Conservation (phyloP, 2,329 filamentous ascomycete species). For the Penicillium occitanis region DNA sequence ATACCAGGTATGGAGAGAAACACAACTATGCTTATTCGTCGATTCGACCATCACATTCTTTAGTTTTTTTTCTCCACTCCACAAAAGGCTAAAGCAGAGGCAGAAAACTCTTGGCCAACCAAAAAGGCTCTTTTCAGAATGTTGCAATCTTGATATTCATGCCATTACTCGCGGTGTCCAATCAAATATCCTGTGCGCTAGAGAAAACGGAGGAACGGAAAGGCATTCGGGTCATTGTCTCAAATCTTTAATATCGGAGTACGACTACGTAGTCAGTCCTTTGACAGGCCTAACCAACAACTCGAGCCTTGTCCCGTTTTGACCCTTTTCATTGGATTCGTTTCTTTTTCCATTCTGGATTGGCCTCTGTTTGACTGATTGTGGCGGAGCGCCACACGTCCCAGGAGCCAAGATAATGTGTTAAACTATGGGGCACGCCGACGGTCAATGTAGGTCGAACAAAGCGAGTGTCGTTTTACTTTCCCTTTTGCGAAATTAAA, state of each 20-base stretch:
- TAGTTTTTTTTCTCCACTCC: background rate
- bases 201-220: background rate
- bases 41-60: background rate
- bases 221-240: background rate
- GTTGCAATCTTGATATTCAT: background rate
- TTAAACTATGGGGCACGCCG: background rate
- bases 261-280: background rate
- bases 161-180: slow-evolving; percentile 2
- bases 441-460: background rate
- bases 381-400: slow-evolving; percentile 10
- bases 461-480: background rate
- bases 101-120: slow-evolving; percentile 1
- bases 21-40: background rate
- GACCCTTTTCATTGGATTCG: background rate
- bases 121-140: slow-evolving; percentile 1
- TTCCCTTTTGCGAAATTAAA: background rate
- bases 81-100: background rate
- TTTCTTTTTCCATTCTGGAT: slow-evolving; percentile 3
- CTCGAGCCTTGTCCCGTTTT: background rate
- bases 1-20: background rate
- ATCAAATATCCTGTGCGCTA: background rate
- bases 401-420: background rate
- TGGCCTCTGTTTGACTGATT: slow-evolving; percentile 1
- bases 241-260: background rate
- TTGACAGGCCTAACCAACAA: background rate